Percentiles rank a stretch among this genome's conserved stretches.
Evolutionary conservation across 1,284 basidiomycete species (phyloP).

Genomic region (Thelephora terrestris): DNA sequence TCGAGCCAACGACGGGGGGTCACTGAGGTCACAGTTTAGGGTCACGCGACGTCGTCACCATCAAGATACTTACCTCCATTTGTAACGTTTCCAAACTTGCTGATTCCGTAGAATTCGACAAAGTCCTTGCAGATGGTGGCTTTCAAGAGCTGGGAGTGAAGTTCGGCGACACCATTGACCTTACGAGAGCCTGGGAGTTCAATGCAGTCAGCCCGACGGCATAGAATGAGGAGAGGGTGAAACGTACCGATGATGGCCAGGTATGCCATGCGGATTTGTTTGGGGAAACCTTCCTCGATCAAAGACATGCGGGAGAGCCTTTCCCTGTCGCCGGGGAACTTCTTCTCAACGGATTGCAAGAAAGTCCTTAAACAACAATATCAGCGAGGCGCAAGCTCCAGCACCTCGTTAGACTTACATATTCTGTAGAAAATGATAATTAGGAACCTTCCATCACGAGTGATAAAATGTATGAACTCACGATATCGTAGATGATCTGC

Average conservation of each 20-base stretch:
- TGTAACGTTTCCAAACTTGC: slow-evolving; percentile 79
- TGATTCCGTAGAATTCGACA: slow-evolving; percentile 71
- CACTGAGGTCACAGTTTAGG: slow-evolving; percentile 31
- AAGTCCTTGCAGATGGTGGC: slow-evolving; percentile 88
- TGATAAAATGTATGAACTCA: slow-evolving; percentile 26
- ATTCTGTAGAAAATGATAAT: slow-evolving; percentile 27
- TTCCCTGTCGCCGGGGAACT: slow-evolving; percentile 80
- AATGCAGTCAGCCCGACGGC: not conserved
- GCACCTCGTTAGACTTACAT: slow-evolving; percentile 25
- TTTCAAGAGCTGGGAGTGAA: slow-evolving; percentile 65
- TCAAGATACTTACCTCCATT: slow-evolving; percentile 61
- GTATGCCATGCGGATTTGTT: slow-evolving; percentile 85
- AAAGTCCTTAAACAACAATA: slow-evolving; percentile 36
- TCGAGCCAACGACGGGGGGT: slow-evolving; percentile 86
- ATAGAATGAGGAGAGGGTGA: not conserved
- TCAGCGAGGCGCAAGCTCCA: slow-evolving; percentile 1
- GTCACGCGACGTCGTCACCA: not conserved
- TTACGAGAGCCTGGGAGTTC: slow-evolving; percentile 54
- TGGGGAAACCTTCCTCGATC: slow-evolving; percentile 81
- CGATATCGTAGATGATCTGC: slow-evolving; percentile 88
- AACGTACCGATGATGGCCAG: slow-evolving; percentile 62
- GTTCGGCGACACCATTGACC: slow-evolving; percentile 93
- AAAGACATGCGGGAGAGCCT: slow-evolving; percentile 77
- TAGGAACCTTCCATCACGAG: not conserved
- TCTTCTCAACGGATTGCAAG: slow-evolving; percentile 75